Percentiles rank a stretch among this genome's conserved stretches.
phyloP scores from a whole-genome alignment of 176 grass and related monocot genomes.

The Zoysia pacifica region DNA sequence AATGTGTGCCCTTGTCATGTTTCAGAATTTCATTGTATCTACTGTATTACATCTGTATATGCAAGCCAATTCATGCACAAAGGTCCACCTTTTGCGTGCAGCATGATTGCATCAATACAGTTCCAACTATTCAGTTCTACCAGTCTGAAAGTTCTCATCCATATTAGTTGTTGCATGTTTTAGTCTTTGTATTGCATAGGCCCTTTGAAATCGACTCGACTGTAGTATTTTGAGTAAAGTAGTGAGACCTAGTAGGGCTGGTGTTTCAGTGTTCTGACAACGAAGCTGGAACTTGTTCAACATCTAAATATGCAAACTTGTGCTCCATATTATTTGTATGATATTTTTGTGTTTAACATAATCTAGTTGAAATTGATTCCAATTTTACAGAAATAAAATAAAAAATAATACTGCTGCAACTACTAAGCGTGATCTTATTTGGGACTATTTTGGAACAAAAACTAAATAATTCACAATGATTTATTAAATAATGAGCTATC shows the following conservation, averaged over 20 bases:
- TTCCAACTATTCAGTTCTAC: neutral
- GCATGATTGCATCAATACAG: neutral
- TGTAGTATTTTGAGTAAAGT: neutral
- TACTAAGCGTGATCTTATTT: neutral
- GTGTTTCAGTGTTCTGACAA: neutral
- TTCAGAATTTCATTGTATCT: neutral
- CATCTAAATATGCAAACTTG: too few relatives aligned
- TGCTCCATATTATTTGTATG: neutral
- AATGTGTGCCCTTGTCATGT: constrained; percentile 12
- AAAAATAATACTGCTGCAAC: neutral
- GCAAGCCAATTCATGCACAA: neutral
- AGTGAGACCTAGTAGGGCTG: neutral
- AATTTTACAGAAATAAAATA: neutral
- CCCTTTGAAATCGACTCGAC: neutral
- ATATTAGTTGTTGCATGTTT: neutral
- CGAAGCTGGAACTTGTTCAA: too few relatives aligned
- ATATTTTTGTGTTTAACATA: constrained; percentile 20
- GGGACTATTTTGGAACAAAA: neutral
- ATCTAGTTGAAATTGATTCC: neutral
- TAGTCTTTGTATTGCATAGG: neutral
- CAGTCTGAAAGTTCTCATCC: neutral
- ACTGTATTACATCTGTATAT: neutral
- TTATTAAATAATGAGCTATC: constrained; percentile 1
- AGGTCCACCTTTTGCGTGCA: neutral
- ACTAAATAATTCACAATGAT: neutral